phyloP scores from a whole-genome alignment of 2,329 filamentous ascomycete species.

The Phaeosphaeriaceae sp. region DNA sequence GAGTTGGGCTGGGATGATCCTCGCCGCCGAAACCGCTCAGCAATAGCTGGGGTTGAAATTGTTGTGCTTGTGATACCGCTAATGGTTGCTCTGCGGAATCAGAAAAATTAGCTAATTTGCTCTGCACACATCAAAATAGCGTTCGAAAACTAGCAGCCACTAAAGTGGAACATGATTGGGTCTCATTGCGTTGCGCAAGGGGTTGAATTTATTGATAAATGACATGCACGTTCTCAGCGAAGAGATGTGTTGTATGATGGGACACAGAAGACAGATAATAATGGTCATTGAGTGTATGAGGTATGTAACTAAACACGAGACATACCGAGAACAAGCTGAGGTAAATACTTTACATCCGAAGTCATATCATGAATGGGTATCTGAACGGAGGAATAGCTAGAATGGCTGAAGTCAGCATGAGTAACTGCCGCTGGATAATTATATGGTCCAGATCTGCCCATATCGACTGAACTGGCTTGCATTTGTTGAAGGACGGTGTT shows the following conservation, averaged over 20 bases:
- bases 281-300: constrained; percentile 42
- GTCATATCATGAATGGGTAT: constrained; percentile 45
- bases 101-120: constrained; percentile 28
- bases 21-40: constrained; percentile 49
- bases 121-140: not conserved
- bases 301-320: constrained; percentile 48
- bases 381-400: constrained; percentile 40
- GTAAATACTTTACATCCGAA: constrained; percentile 47
- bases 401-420: constrained; percentile 35
- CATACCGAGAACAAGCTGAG: constrained; percentile 49
- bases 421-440: constrained; percentile 27
- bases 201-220: constrained; percentile 1
- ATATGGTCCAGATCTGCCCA: constrained; percentile 31
- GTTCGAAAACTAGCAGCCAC: not conserved
- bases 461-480: constrained; percentile 23
- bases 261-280: constrained; percentile 31
- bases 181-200: not conserved
- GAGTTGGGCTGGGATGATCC: constrained; percentile 43
- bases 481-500: constrained; percentile 25
- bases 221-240: constrained; percentile 15
- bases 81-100: constrained; percentile 31
- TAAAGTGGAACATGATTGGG: not conserved
- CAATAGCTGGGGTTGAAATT: constrained; percentile 24
- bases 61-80: constrained; percentile 18
- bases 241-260: constrained; percentile 4